Conservation (phyloP, 2,329 filamentous ascomycete species). For the Xylaria multiplex region DNA sequence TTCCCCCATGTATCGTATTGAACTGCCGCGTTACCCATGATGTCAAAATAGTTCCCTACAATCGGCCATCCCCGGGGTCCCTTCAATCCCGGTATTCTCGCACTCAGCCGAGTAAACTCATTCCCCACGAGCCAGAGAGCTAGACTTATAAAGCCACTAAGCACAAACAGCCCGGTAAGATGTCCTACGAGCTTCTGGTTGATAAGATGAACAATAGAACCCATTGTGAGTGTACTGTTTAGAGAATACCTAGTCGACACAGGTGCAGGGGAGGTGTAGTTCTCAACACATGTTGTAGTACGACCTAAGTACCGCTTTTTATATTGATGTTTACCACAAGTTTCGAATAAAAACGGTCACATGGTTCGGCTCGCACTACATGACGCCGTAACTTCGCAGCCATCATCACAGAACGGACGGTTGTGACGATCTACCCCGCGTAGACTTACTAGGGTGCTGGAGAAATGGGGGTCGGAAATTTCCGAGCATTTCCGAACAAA, state of each 20-base stretch:
- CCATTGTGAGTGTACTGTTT: constrained; percentile 22
- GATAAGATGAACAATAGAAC: constrained; percentile 14
- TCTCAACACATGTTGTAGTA: neutral
- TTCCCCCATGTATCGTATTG: constrained; percentile 64
- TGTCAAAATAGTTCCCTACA: constrained; percentile 70
- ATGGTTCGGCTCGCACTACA: neutral
- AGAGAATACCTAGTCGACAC: neutral
- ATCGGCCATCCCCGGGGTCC: constrained; percentile 51
- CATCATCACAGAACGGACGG: neutral
- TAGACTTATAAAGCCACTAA: constrained; percentile 23
- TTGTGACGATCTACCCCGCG: constrained; percentile 16
- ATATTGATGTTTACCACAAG: neutral
- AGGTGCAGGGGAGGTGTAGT: neutral
- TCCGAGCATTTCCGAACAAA: constrained; percentile 33
- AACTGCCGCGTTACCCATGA: constrained; percentile 66
- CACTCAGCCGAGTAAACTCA: constrained; percentile 42
- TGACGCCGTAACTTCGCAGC: neutral
- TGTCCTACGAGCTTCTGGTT: constrained; percentile 19
- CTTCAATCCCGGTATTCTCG: constrained; percentile 43
- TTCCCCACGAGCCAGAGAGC: constrained; percentile 42
- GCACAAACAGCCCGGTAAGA: constrained; percentile 9
- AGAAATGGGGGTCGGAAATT: constrained; percentile 15
- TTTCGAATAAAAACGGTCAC: neutral
- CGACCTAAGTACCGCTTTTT: neutral
- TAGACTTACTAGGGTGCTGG: neutral